These are phyloP conservation scores for Porosira glacialis DNA, from an alignment of 352 stramenopile species.

Conservation along the genomic window DNA sequence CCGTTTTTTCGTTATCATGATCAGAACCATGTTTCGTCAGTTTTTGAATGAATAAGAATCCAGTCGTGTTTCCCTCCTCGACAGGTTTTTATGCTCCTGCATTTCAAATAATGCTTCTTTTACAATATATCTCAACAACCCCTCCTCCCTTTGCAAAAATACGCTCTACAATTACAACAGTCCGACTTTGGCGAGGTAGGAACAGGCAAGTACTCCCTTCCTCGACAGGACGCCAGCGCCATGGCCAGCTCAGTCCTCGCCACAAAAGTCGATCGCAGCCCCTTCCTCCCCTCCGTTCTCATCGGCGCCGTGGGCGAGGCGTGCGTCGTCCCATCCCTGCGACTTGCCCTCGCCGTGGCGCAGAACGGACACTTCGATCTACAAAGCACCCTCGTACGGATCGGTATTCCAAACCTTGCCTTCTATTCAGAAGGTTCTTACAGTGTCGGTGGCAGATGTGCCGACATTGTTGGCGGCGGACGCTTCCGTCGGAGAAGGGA, in stretches of 20 bases:
- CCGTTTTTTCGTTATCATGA: too few species aligned
- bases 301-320: slow-evolving; percentile 69
- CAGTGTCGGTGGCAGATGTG: too few species aligned
- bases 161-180: background rate
- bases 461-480: too few species aligned
- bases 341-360: slow-evolving; percentile 66
- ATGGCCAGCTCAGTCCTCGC: slow-evolving; percentile 63
- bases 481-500: too few species aligned
- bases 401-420: too few species aligned
- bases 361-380: too few species aligned
- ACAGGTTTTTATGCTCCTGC: too few species aligned
- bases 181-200: slow-evolving; percentile 13
- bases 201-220: slow-evolving; percentile 51
- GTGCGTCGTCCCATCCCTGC: slow-evolving; percentile 50
- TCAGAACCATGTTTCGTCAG: too few species aligned
- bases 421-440: too few species aligned
- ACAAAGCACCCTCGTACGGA: too few species aligned
- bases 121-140: background rate
- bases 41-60: too few species aligned
- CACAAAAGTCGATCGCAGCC: slow-evolving; percentile 20
- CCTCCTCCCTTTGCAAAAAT: background rate
- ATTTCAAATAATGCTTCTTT: background rate
- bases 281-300: slow-evolving; percentile 64
- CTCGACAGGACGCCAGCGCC: slow-evolving; percentile 56
- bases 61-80: too few species aligned